Percentiles rank a stretch among this genome's conserved stretches.
phyloP scores from a whole-genome alignment of 805 yeast species.

The Myxozyma sirexii region DNA sequence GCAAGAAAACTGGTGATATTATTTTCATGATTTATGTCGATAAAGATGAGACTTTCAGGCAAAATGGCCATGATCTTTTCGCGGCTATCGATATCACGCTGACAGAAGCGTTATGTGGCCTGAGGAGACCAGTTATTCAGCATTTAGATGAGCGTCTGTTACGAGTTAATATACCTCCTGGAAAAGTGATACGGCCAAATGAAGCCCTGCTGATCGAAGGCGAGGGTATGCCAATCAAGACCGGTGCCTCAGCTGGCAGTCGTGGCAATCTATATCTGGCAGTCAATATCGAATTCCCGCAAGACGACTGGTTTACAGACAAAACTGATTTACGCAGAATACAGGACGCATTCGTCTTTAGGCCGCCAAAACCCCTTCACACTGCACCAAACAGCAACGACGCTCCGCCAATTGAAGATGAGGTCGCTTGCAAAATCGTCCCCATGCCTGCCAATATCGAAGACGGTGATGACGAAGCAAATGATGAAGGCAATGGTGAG shows the following conservation, averaged over 20 bases:
- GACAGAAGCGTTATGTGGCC: slow-evolving; percentile 84
- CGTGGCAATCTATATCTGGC: slow-evolving; percentile 73
- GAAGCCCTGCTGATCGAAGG: slow-evolving; percentile 62
- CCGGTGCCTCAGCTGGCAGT: slow-evolving; percentile 38
- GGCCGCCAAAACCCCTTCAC: slow-evolving; percentile 9
- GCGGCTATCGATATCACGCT: slow-evolving; percentile 63
- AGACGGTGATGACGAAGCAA: neutral
- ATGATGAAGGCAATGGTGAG: neutral
- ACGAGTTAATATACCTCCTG: slow-evolving; percentile 65
- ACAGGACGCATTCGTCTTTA: slow-evolving; percentile 36
- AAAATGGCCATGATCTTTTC: slow-evolving; percentile 67
- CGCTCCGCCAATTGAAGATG: slow-evolving; percentile 16
- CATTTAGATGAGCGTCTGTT: slow-evolving; percentile 78
- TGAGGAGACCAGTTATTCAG: slow-evolving; percentile 60
- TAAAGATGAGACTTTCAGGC: slow-evolving; percentile 52
- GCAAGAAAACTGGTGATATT: slow-evolving; percentile 76
- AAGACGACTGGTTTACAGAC: slow-evolving; percentile 82
- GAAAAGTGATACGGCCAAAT: slow-evolving; percentile 80
- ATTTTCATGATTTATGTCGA: slow-evolving; percentile 60
- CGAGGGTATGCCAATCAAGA: slow-evolving; percentile 81
- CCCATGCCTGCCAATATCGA: neutral
- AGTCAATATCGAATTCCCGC: slow-evolving; percentile 78
- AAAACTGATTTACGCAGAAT: slow-evolving; percentile 53
- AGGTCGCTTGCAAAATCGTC: slow-evolving; percentile 7
- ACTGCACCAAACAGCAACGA: neutral